These are phyloP conservation scores for Tetrahymena malaccensis DNA, from an alignment of 73 alveolate species.

Conservation along the genomic window DNA sequence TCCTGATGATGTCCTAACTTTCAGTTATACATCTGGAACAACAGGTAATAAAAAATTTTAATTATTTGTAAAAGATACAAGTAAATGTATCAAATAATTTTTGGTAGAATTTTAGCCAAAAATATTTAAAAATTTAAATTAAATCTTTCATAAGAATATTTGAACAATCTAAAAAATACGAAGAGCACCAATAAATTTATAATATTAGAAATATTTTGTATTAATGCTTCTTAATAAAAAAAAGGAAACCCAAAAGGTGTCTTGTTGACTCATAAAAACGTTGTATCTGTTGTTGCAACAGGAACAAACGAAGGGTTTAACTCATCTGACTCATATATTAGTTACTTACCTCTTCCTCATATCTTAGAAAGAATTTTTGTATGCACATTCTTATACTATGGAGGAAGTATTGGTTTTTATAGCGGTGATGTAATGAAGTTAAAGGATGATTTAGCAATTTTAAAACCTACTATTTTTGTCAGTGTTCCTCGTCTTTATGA, in stretches of 20 bases:
- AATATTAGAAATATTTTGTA: no score
- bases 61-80: background rate
- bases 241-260: constrained; percentile 88
- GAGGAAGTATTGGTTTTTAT: constrained; percentile 72
- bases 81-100: background rate
- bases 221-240: no score
- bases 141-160: no score
- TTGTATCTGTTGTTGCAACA: constrained; percentile 47
- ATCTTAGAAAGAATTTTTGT: constrained; percentile 70
- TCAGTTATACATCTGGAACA: constrained; percentile 97
- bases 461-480: constrained; percentile 90
- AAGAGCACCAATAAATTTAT: no score
- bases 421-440: constrained; percentile 78
- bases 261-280: constrained; percentile 69
- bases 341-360: constrained; percentile 85
- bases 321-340: constrained; percentile 61
- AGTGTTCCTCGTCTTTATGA: constrained; percentile 94
- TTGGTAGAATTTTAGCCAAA: background rate
- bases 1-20: constrained; percentile 57
- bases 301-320: background rate
- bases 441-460: constrained; percentile 71
- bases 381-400: constrained; percentile 43
- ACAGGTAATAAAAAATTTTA: constrained; percentile 56
- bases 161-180: no score
- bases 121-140: no score